Evolutionary conservation across 2,329 filamentous ascomycete genomes (phyloP).

Genomic region (Fusarium clavum): DNA sequence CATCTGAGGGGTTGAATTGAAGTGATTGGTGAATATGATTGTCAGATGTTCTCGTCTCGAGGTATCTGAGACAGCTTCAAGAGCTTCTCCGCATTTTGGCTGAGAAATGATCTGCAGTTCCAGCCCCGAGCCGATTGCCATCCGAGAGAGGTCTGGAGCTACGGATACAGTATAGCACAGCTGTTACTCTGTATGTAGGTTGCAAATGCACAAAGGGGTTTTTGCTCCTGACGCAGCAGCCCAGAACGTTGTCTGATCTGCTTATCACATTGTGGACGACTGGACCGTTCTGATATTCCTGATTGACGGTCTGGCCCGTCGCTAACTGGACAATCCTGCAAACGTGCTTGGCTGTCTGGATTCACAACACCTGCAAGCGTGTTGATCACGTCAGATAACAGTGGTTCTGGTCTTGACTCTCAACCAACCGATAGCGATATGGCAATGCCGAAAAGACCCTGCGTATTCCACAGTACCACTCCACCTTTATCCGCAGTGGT

Average conservation of each 20-base stretch:
- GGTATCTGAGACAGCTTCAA: conserved; percentile 26
- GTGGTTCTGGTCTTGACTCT: conserved; percentile 10
- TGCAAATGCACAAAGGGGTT: conserved; percentile 12
- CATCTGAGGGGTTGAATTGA: conserved; percentile 8
- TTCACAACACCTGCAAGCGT: conserved; percentile 20
- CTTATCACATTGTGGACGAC: conserved; percentile 16
- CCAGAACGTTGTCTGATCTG: conserved; percentile 28
- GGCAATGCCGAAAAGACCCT: conserved; percentile 22
- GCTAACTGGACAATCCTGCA: conserved; percentile 7
- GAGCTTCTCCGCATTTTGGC: conserved; percentile 35
- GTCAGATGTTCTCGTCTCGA: conserved; percentile 23
- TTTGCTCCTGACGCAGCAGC: conserved; percentile 14
- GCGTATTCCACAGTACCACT: conserved; percentile 29
- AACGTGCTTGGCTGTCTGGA: conserved; percentile 19
- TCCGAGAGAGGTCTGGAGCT: conserved; percentile 19
- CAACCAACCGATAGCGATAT: conserved; percentile 13
- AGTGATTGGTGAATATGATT: conserved; percentile 15
- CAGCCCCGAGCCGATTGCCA: conserved; percentile 5
- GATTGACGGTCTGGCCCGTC: conserved; percentile 29
- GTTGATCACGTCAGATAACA: conserved; percentile 30
- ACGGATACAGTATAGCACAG: neutral
- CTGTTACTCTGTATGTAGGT: neutral
- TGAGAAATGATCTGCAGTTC: conserved; percentile 32
- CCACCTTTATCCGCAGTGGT: conserved; percentile 34
- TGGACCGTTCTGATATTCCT: conserved; percentile 17